Percentiles rank a stretch among this genome's conserved stretches.
phyloP scores from a whole-genome alignment of 495 filamentous ascomycete species.

The Neurospora hispaniola region DNA sequence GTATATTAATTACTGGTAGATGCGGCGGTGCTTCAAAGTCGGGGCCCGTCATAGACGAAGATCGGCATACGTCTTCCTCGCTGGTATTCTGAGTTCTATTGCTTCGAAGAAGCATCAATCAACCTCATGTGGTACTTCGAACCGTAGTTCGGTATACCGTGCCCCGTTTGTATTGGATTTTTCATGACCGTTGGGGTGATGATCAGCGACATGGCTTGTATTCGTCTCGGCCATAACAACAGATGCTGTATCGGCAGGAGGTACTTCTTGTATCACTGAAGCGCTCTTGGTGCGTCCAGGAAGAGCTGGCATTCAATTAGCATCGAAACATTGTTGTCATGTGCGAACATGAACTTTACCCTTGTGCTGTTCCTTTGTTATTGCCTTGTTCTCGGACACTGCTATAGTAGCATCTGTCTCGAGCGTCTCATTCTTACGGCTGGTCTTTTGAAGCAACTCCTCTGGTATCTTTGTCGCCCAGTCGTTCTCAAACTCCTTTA shows the following conservation, averaged over 20 bases:
- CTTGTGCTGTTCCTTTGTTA: background rate
- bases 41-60: background rate
- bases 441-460: background rate
- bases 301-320: background rate
- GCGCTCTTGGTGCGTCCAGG: background rate
- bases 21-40: background rate
- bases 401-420: background rate
- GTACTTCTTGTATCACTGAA: background rate
- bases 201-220: background rate
- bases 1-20: background rate
- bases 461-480: slow-evolving; percentile 54
- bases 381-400: background rate
- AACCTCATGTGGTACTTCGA: background rate
- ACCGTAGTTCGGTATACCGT: background rate
- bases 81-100: background rate
- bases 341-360: background rate
- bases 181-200: background rate
- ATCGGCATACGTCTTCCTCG: background rate
- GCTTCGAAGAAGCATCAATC: background rate
- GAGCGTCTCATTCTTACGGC: background rate
- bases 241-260: background rate
- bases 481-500: slow-evolving; percentile 52
- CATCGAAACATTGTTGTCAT: background rate
- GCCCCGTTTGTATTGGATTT: background rate
- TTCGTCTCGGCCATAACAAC: background rate